Evolutionary conservation across 2,329 filamentous ascomycete genomes (phyloP), one percentile per base, ranked within the genome.

Genomic region (Cladosporium sp.): DNA sequence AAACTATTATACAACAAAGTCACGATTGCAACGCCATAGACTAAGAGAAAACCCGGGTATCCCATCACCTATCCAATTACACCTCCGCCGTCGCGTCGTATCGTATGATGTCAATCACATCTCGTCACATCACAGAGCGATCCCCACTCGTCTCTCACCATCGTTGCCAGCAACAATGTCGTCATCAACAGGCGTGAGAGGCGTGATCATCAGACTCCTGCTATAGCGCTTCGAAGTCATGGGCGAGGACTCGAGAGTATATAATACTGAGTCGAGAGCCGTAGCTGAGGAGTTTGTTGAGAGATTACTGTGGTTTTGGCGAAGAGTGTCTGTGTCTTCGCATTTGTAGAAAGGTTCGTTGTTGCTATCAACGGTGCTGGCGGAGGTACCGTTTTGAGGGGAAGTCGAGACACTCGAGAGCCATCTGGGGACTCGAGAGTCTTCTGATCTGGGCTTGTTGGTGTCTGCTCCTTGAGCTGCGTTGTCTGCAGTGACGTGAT

Each of bases 401-500:
- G 66, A 61, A n/a, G 63, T 60, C 15, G 64, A 25, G 22, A 70
- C 58, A n/a, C 54, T 64, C 0, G 65, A 68, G 2, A 70, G 63
- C 69, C 67, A 70, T 19, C 66, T 65, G 2, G 69, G 62, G 11
- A 71, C 64, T 30, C 43, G 43, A 17, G 43, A 47, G 25, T 3
- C 55, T 66, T 52, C 11, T 61, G 64, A 40, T 51, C 61, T 12
- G 59, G 34, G 6, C 50, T 52, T n/a, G 43, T 55, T 17, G 51
- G 25, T 34, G 51, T 56, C 37, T 51, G 28, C 8, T 19, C 22
- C 54, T n/a, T 42, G 1, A 19, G 15, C n/a, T 17, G 11, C 20
- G 8, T 37, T 22, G 36, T 15, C 17, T 49, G 58, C 14, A 9
- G 17, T 50, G 28, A 37, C 38, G 20, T 58, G 58, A 12, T 59